Percentiles rank a stretch among this genome's conserved stretches.
These are phyloP conservation scores for Ogataea nonfermentans DNA, from an alignment of 805 yeast genomes.

Conservation along the genomic window DNA sequence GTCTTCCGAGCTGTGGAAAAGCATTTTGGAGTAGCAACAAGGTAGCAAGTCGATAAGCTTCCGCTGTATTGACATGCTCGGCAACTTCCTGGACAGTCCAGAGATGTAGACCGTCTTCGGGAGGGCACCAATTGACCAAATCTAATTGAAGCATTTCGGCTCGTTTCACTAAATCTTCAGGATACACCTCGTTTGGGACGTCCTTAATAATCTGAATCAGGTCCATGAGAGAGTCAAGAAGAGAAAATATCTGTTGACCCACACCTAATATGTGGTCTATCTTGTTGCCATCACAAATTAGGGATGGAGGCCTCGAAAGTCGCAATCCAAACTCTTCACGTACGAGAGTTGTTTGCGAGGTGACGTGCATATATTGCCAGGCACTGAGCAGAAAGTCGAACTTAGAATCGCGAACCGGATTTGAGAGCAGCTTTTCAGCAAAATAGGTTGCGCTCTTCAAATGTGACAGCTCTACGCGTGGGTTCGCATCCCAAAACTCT, in stretches of 20 bases:
- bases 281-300: slow-evolving; percentile 20
- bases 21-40: slow-evolving; percentile 18
- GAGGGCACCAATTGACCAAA: slow-evolving; percentile 10
- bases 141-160: slow-evolving; percentile 9
- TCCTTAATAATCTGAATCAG: slow-evolving; percentile 12
- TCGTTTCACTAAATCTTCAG: slow-evolving; percentile 1
- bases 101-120: neutral
- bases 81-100: slow-evolving; percentile 2
- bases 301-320: slow-evolving; percentile 1
- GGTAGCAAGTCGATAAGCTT: slow-evolving; percentile 10
- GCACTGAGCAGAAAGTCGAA: slow-evolving; percentile 21
- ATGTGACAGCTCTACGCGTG: slow-evolving; percentile 15
- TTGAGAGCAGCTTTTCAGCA: slow-evolving; percentile 13
- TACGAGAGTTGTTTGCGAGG: slow-evolving; percentile 11
- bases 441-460: slow-evolving; percentile 18
- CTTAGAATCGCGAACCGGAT: slow-evolving; percentile 1
- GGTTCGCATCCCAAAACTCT: slow-evolving; percentile 16
- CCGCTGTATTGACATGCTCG: slow-evolving; percentile 18
- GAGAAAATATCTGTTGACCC: slow-evolving; percentile 13
- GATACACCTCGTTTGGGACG: slow-evolving; percentile 9
- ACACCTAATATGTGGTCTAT: slow-evolving; percentile 25
- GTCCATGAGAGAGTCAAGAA: slow-evolving; percentile 18
- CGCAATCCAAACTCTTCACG: slow-evolving; percentile 1
- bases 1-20: slow-evolving; percentile 14
- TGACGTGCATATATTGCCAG: slow-evolving; percentile 25